A percentile compares a stretch with the other conserved stretches of the same genome.
Conservation (phyloP, 23 red algal species). For the Cyanidiococcus yangmingshanensis region DNA sequence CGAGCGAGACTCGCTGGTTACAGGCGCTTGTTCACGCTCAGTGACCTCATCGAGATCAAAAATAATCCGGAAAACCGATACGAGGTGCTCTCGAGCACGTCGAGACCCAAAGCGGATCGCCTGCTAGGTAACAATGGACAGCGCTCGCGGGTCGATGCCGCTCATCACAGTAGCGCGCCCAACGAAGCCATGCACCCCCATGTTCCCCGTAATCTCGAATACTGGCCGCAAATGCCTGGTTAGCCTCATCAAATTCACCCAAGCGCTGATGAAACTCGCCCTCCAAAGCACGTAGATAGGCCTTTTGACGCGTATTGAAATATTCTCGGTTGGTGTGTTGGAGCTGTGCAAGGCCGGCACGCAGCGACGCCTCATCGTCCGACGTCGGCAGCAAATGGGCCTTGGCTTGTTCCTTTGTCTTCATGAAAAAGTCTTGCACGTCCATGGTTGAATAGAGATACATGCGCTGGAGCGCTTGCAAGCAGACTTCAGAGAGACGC, state of each 20-base stretch:
- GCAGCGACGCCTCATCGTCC: conserved; percentile 37
- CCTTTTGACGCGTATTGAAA: conserved; percentile 68
- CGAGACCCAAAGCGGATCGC: conserved; percentile 80
- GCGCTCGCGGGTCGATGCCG: conserved; percentile 45
- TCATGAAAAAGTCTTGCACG: conserved; percentile 79
- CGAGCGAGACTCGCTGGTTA: neutral
- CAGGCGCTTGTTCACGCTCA: neutral
- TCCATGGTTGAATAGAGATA: conserved; percentile 92
- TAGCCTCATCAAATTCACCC: conserved; percentile 38
- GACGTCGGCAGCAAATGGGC: conserved; percentile 42
- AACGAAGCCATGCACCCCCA: conserved; percentile 67
- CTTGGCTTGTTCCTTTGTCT: conserved; percentile 78
- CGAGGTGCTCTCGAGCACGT: conserved; percentile 41
- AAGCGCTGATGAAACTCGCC: conserved; percentile 46
- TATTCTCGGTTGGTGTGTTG: conserved; percentile 66
- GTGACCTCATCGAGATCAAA: neutral
- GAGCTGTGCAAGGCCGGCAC: conserved; percentile 54
- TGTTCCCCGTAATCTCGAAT: conserved; percentile 43
- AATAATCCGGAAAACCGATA: conserved; percentile 50
- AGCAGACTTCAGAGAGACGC: conserved; percentile 52
- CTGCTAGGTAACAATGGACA: conserved; percentile 65
- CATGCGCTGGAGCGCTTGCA: conserved; percentile 65
- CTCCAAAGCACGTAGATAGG: conserved; percentile 68
- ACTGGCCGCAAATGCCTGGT: conserved; percentile 50
- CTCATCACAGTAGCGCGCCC: conserved; percentile 71